These are phyloP conservation scores for Pyrenophora graminea DNA, from an alignment of 2,329 filamentous ascomycete genomes.

Conservation along the genomic window DNA sequence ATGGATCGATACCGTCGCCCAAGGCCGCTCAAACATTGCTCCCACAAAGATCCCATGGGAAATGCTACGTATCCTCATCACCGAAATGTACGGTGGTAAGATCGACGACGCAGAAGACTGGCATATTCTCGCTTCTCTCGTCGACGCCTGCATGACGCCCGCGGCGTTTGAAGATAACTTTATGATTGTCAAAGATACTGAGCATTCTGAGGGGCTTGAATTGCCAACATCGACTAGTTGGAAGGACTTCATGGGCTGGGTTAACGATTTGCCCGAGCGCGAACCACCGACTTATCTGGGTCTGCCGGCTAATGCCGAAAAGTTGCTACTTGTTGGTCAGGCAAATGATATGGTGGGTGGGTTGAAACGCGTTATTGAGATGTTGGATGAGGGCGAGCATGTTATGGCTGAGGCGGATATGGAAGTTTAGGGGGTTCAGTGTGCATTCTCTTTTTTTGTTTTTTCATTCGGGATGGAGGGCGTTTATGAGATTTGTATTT, in stretches of 20 bases:
- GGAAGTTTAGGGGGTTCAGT: not conserved
- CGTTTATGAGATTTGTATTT: not conserved
- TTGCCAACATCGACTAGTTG: conserved; percentile 82
- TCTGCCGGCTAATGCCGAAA: conserved; percentile 93
- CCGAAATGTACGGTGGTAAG: conserved; percentile 96
- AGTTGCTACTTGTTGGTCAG: conserved; percentile 85
- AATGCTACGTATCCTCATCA: conserved; percentile 86
- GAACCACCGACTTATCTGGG: conserved; percentile 96
- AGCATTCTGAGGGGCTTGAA: conserved; percentile 64
- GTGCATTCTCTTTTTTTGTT: not conserved
- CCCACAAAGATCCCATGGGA: conserved; percentile 96
- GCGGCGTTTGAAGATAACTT: conserved; percentile 91
- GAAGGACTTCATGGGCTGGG: conserved; percentile 87
- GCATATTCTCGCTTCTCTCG: conserved; percentile 70
- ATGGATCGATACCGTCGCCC: conserved; percentile 83
- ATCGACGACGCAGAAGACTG: conserved; percentile 92
- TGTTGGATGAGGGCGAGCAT: conserved; percentile 93
- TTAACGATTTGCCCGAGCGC: conserved; percentile 87
- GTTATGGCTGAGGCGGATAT: conserved; percentile 68
- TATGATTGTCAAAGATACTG: conserved; percentile 71
- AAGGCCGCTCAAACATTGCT: conserved; percentile 87
- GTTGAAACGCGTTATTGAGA: conserved; percentile 78
- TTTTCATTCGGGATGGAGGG: not conserved
- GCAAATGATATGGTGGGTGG: conserved; percentile 84
- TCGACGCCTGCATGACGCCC: conserved; percentile 78